Conservation (phyloP, 208 protist species). For the Phytomonas serpens region DNA sequence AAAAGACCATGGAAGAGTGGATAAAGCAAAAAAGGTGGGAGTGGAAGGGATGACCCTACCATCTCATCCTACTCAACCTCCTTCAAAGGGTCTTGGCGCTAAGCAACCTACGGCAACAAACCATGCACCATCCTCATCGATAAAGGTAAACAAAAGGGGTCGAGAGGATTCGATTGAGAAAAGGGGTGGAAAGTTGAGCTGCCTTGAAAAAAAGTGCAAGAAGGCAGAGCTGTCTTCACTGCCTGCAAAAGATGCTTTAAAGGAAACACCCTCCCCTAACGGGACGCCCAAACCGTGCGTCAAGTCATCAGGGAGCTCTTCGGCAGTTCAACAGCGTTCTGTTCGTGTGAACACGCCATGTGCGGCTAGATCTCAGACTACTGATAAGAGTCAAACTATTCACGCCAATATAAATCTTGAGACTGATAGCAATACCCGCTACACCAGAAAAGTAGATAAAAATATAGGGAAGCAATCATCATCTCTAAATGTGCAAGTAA, state of each 20-base stretch:
- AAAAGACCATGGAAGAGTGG: background rate
- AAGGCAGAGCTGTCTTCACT: background rate
- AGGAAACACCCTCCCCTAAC: background rate
- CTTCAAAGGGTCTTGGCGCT: background rate
- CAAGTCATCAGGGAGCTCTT: background rate
- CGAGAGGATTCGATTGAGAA: background rate
- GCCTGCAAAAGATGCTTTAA: background rate
- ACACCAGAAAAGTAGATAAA: background rate
- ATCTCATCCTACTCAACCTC: background rate
- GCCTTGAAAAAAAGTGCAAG: background rate
- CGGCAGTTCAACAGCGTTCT: background rate
- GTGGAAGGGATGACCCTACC: background rate
- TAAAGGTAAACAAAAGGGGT: background rate
- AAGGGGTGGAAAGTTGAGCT: background rate
- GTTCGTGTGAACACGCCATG: background rate
- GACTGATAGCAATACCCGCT: background rate
- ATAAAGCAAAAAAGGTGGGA: background rate
- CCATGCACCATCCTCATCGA: background rate
- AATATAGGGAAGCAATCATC: background rate
- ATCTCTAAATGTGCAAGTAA: background rate
- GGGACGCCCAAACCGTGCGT: background rate
- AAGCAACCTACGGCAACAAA: background rate
- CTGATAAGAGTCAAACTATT: background rate
- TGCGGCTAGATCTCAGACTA: background rate
- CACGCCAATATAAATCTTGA: background rate